Evolutionary conservation across 768 basidiomycete genomes (phyloP), one percentile per base, ranked within the genome.

Genomic region (Flagelloscypha sp.): DNA sequence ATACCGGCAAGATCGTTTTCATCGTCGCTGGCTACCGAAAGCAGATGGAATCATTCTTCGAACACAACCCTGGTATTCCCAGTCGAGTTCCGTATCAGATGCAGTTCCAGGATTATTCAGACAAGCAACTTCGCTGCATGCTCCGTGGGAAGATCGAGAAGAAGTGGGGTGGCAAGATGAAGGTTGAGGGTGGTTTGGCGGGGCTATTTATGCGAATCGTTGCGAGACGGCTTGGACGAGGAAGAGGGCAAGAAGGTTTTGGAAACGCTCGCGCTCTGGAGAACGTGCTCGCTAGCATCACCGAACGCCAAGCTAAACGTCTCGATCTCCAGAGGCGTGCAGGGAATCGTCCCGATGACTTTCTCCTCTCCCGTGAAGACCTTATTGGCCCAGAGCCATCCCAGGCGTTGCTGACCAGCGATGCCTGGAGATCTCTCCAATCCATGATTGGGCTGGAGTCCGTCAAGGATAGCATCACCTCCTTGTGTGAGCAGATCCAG

Each of bases 21-120:
- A 72, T 84, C 36, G 59, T 84, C 2, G 81, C 82, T 0, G 81
- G 81, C 4, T 84, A 84, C 49, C 69, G 59, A 50, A 76, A 70
- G 36, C 62, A 84, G 52, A 83, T 84, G 82, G 81, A 84, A 44
- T 73, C 66, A 28, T 84, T 84, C 57, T 83, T 84, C 40, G 79
- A 82, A 41, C 79, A 81, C 41, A 83, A 84, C 45, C 79, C 81
- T 2, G 81, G 81, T 2, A 51, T 84, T 9, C 54, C 57, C 6
- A 81, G 79, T 54, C 75, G 81, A n/a, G 74, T 84, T 7, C 82
- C 81, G 0, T 68, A 76, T 41, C 54, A 50, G 23, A 58, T 84
- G 21, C 56, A 70, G 9, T 83, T 84, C 43, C 52, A 56, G 1
- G 81, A 84, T 43, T 84, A 83, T 45, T 61, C 53, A 6, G 74